phyloP scores from a whole-genome alignment of 371 early-diverging fungal species.

The Mortierella sp. region DNA sequence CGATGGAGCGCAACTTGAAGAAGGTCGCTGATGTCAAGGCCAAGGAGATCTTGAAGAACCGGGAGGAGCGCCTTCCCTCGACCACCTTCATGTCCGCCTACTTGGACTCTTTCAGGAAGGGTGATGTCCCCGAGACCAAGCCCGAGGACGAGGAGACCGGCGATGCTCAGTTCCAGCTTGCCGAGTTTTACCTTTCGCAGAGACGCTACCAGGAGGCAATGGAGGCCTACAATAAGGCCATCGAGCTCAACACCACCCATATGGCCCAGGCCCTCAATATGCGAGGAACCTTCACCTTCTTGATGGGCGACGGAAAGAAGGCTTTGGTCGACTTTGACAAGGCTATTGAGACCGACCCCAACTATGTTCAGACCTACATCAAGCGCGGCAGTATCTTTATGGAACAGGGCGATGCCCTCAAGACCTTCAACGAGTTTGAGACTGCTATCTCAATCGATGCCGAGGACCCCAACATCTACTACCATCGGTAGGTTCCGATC shows the following conservation, averaged over 20 bases:
- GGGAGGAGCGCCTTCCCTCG: constrained; percentile 86
- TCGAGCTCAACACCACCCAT: constrained; percentile 68
- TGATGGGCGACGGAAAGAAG: constrained; percentile 85
- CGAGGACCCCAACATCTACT: constrained; percentile 84
- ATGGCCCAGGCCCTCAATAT: constrained; percentile 83
- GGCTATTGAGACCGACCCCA: constrained; percentile 85
- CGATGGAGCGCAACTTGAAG: constrained; percentile 94
- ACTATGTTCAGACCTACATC: constrained; percentile 86
- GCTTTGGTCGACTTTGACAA: constrained; percentile 85
- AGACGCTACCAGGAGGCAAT: constrained; percentile 79
- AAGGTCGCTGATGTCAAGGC: constrained; percentile 84
- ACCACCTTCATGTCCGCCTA: constrained; percentile 93
- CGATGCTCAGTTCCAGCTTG: constrained; percentile 61
- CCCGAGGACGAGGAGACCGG: constrained; percentile 53
- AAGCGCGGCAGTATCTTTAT: constrained; percentile 92
- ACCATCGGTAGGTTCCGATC: constrained; percentile 71
- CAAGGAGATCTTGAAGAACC: constrained; percentile 78
- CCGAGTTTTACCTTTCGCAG: constrained; percentile 58
- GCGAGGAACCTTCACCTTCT: constrained; percentile 90
- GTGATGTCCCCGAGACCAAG: constrained; percentile 40
- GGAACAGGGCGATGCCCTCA: constrained; percentile 81
- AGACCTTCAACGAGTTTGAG: constrained; percentile 79
- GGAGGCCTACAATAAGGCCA: constrained; percentile 76
- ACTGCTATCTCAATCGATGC: constrained; percentile 77
- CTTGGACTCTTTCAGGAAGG: constrained; percentile 89